Evolutionary conservation across 225 moss, liverwort and hornwort genomes (phyloP).

Genomic region (Sphagnum contortum): DNA sequence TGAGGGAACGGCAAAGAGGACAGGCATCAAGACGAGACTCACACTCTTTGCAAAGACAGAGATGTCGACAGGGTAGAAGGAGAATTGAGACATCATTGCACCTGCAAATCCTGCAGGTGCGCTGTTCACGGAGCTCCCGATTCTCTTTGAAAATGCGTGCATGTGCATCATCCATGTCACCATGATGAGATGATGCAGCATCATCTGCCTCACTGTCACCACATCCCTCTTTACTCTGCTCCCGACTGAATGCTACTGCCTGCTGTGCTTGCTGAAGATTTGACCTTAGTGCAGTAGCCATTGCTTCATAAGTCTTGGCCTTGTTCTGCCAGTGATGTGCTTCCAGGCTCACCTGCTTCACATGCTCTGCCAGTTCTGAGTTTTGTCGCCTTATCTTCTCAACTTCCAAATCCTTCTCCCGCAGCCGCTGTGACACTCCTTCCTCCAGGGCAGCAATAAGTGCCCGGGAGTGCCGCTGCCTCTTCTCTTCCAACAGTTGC

Average conservation of each 20-base stretch:
- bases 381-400: conserved; percentile 68
- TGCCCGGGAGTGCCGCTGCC: conserved; percentile 56
- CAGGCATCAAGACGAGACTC: conserved; percentile 70
- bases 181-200: conserved; percentile 81
- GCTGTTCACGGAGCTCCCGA: conserved; percentile 78
- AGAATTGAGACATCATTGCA: conserved; percentile 79
- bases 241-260: conserved; percentile 55
- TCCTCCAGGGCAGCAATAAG: conserved; percentile 64
- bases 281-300: conserved; percentile 36
- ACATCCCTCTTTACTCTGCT: conserved; percentile 86
- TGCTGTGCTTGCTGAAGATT: conserved; percentile 78
- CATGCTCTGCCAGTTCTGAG: conserved; percentile 67
- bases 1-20: conserved; percentile 68
- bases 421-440: conserved; percentile 49
- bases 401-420: conserved; percentile 74
- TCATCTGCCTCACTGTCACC: conserved; percentile 92
- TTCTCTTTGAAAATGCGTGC: conserved; percentile 65
- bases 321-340: conserved; percentile 71
- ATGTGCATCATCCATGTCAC: conserved; percentile 62
- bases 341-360: conserved; percentile 58
- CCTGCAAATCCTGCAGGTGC: conserved; percentile 81
- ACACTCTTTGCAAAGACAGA: conserved; percentile 86
- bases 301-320: conserved; percentile 47
- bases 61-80: conserved; percentile 82
- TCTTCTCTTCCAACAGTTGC: conserved; percentile 66